Base-by-base conservation (phyloP, 2,329 filamentous ascomycete genomes). In the Aspergillus viridinutans region DNA sequence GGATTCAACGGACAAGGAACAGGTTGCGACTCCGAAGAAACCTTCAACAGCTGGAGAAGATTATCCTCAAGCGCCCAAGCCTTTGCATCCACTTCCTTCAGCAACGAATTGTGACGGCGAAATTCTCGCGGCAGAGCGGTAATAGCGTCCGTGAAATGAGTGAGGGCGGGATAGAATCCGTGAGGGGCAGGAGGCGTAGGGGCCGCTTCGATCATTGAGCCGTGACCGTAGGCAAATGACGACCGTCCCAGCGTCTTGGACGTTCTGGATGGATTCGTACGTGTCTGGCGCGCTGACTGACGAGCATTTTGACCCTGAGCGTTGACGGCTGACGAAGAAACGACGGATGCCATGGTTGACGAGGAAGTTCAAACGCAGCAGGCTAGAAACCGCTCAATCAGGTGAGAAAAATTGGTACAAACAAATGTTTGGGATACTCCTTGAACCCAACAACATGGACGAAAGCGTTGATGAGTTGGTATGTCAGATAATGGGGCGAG, bases 21-120 rank as follows among this genome's bases (percentile, higher is more conserved):
- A n/a, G 68, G 64, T 60, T 69, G 67, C 32, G 69, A 70, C 54
- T 74, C 68, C 9, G 65, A 69, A 5, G 73, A 69, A 25, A 58
- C 58, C 58, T 73, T 81, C 66, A 96, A 84, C 60, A 95, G 82
- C 69, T 88, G 83, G 69, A 89, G 87, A 57, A 99, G 82, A 68
- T 88, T 84, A 66, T 94, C 89, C 72, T 96, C 91, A 6, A 94
- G 89, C 26, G 86, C 87, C 75, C 92, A 94, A 62, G 96, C 90
- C 78, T 99, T 99, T 61, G 93, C 93, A 78, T 99, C 94, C 50
- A 97, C 94, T 77, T 99, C 94, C 74, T 97, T 97, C 65, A 99
- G 82, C 56, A 97, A 83, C 35, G 93, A 97, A 67, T 96, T 96
- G 74, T 99, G 93, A 70, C 92, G 88, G 66, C 96, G 91, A 52